Evolutionary conservation across 495 filamentous ascomycete species (phyloP).

Genomic region (Friedmanniomyces simplex): DNA sequence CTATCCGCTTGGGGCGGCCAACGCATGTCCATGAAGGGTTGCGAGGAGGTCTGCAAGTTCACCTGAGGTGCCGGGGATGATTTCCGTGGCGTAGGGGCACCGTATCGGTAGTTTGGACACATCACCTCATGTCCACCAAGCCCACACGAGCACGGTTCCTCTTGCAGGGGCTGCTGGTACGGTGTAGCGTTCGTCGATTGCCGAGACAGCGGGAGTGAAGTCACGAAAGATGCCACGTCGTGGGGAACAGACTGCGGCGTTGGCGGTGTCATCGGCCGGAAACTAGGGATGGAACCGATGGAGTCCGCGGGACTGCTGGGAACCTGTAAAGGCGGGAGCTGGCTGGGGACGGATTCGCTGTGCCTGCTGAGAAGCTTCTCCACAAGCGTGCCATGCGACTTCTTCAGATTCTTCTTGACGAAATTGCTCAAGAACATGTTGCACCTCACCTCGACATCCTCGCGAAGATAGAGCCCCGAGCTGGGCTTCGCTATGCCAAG

Average conservation of each 20-base stretch:
- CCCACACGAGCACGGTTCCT: constrained; percentile 2
- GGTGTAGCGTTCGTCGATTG: background rate
- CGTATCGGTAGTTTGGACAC: constrained; percentile 10
- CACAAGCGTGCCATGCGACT: constrained; percentile 55
- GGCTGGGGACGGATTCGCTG: background rate
- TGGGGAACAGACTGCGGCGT: background rate
- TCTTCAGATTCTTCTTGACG: constrained; percentile 66
- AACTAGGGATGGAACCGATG: background rate
- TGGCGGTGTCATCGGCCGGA: background rate
- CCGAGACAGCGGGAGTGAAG: background rate
- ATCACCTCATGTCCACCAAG: constrained; percentile 2
- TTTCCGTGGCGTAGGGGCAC: background rate
- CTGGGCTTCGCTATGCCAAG: constrained; percentile 49
- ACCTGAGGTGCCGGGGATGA: background rate
- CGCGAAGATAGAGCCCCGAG: constrained; percentile 60
- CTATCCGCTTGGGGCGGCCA: background rate
- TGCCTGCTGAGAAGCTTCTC: constrained; percentile 54
- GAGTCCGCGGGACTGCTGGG: background rate
- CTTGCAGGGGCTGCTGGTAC: background rate
- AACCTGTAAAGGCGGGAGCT: background rate
- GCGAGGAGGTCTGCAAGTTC: background rate
- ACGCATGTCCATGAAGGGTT: background rate
- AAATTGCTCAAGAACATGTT: constrained; percentile 62
- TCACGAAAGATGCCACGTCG: background rate
- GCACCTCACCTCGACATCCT: constrained; percentile 68